Evolutionary conservation across 352 stramenopile species (phyloP).

Genomic region (Phytophthora pistaciae): DNA sequence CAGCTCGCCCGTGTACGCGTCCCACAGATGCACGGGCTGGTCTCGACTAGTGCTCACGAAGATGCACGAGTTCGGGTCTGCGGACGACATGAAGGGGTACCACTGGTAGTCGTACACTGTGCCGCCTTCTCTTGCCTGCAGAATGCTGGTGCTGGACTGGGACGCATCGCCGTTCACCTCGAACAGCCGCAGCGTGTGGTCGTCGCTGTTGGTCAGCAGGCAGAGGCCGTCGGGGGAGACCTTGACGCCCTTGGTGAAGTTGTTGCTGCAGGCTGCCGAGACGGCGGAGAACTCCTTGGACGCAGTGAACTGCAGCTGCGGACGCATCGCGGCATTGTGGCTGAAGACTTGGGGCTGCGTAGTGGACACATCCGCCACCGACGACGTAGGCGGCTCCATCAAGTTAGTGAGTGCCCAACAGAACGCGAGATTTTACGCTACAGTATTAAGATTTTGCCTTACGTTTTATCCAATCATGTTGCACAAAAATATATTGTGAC

Average conservation of each 20-base stretch:
- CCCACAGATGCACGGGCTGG: slow-evolving; percentile 93
- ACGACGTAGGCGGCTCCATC: background rate
- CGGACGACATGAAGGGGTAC: slow-evolving; percentile 90
- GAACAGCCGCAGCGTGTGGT: slow-evolving; percentile 84
- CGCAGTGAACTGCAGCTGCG: slow-evolving; percentile 31
- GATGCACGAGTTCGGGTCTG: slow-evolving; percentile 79
- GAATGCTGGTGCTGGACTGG: slow-evolving; percentile 29
- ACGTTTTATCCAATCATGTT: too few relatives aligned
- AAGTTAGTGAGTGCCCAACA: background rate
- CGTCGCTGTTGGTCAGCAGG: slow-evolving; percentile 88
- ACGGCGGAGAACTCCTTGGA: slow-evolving; percentile 39
- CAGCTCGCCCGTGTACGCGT: slow-evolving; percentile 88
- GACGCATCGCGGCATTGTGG: slow-evolving; percentile 24
- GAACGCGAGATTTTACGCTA: too few relatives aligned
- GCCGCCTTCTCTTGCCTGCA: slow-evolving; percentile 80
- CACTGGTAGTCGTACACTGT: slow-evolving; percentile 90
- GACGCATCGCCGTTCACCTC: slow-evolving; percentile 46
- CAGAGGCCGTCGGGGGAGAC: slow-evolving; percentile 88
- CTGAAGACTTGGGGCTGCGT: slow-evolving; percentile 15
- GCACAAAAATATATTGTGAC: too few relatives aligned
- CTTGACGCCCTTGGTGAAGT: slow-evolving; percentile 83
- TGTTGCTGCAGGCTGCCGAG: slow-evolving; percentile 43
- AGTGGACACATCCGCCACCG: background rate
- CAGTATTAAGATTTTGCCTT: too few relatives aligned
- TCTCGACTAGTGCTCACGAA: slow-evolving; percentile 89